Base-by-base conservation (phyloP, 768 basidiomycete species). In the Coprinopsis marcescibilis region DNA sequence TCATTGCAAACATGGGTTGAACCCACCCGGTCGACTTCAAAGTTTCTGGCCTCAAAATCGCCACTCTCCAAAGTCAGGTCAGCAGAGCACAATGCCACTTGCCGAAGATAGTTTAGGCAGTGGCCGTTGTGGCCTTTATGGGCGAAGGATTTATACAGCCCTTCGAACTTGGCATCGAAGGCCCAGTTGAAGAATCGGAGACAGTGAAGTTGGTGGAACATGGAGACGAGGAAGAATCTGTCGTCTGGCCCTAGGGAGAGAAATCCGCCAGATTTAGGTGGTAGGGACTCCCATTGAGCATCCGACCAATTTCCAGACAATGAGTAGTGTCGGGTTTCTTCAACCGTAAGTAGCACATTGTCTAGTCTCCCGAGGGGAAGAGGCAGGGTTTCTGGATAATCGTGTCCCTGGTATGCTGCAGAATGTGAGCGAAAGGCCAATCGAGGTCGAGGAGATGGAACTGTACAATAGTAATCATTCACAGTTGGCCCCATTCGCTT, bases 71-170 rank as follows among this genome's bases (percentile, higher is more conserved):
- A 50, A 4, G 68, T 70, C 13, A 66, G 42, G 54, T 73, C 71
- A 14, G 72, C 63, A 8, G 53, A 46, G 46, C 72, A 73, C 19
- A 73, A 55, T 0, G 60, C 48, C 58, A 58, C 60, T 51, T 68
- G 61, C 6, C 72, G 61, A 27, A 72, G 52, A 53, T 69, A 72
- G 36, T 67, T 65, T 37, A 69, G 35, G 47, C 72, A 73, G 47
- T 73, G 72, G n/a, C 59, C 49, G 20, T 58, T 40, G 46, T 65
- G 64, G 3, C 47, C 54, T 20, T 43, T 23, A 5, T 34, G 42
- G 5, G 36, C 24, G 24, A 41, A 33, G 20, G 44, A 11, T 24
- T 37, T 33, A 23, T 29, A 45, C 6, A 35, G 33, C 10, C 49
- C 46, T 33, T 50, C 30, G 40, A 41, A 46, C 4, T 37, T 32